A percentile compares a stretch with the other conserved stretches of the same genome.
Conservation (phyloP, 306 rosid species). For the Quercus rubra region DNA sequence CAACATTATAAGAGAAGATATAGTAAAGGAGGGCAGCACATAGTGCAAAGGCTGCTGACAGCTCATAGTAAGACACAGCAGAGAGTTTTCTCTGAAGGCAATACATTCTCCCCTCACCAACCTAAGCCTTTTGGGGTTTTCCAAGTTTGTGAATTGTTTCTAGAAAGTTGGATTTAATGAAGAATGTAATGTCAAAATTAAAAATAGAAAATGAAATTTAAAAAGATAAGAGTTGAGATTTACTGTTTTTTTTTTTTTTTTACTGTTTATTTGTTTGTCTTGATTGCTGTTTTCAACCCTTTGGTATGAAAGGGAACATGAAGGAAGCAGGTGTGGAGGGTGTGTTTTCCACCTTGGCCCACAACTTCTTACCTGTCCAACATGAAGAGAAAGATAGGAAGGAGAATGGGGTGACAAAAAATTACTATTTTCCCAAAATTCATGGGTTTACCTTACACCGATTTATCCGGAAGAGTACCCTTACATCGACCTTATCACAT, state of each 20-base stretch:
- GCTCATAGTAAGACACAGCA: neutral
- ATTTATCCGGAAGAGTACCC: too few relatives aligned
- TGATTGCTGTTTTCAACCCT: too few relatives aligned
- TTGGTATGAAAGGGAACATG: too few relatives aligned
- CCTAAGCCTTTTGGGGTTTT: neutral
- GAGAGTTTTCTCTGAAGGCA: neutral
- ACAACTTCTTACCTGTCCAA: too few relatives aligned
- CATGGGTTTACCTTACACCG: too few relatives aligned
- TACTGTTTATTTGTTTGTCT: too few relatives aligned
- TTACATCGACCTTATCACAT: too few relatives aligned
- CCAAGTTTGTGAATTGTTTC: neutral
- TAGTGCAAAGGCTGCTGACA: neutral
- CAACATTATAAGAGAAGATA: neutral
- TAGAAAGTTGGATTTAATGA: neutral
- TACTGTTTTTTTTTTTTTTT: neutral
- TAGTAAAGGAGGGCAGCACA: neutral
- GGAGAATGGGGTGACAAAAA: too few relatives aligned
- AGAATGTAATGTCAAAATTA: neutral
- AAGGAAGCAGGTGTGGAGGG: too few relatives aligned
- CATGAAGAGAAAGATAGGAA: too few relatives aligned
- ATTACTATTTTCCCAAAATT: too few relatives aligned
- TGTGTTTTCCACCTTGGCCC: too few relatives aligned
- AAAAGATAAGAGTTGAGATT: neutral
- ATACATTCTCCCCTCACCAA: neutral
- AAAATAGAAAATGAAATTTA: neutral